Evolutionary conservation across 805 yeast species (phyloP).

Genomic region (Cephaloascus fragrans): DNA sequence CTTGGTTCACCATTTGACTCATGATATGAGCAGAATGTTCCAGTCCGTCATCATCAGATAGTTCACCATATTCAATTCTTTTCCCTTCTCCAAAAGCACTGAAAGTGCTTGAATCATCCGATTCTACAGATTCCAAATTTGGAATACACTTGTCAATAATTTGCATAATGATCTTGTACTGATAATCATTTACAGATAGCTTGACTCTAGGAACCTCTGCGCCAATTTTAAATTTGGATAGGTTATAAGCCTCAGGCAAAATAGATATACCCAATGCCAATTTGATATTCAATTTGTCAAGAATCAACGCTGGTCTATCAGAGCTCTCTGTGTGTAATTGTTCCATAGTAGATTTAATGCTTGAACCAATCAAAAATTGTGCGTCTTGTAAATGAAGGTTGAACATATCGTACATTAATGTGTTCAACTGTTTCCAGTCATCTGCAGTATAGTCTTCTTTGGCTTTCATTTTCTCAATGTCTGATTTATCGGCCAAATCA

Average conservation of each 20-base stretch:
- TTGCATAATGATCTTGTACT: slow-evolving; percentile 81
- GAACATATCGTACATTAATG: slow-evolving; percentile 86
- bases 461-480: slow-evolving; percentile 58
- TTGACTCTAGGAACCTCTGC: slow-evolving; percentile 69
- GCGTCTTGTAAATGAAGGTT: slow-evolving; percentile 72
- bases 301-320: slow-evolving; percentile 45
- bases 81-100: slow-evolving; percentile 19
- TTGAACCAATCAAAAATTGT: slow-evolving; percentile 79
- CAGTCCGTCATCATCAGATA: slow-evolving; percentile 1
- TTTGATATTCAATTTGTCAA: slow-evolving; percentile 69
- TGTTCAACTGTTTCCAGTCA: slow-evolving; percentile 70
- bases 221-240: slow-evolving; percentile 64
- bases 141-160: slow-evolving; percentile 67
- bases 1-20: slow-evolving; percentile 5
- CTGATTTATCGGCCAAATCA: slow-evolving; percentile 65
- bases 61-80: slow-evolving; percentile 2
- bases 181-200: slow-evolving; percentile 75
- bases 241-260: slow-evolving; percentile 64
- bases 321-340: slow-evolving; percentile 45
- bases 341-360: slow-evolving; percentile 66
- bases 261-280: slow-evolving; percentile 76
- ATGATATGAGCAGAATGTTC: neutral
- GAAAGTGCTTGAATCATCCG: slow-evolving; percentile 22
- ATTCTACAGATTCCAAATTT: slow-evolving; percentile 20
- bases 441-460: slow-evolving; percentile 46